Evolutionary conservation across 306 rosid genomes (phyloP).

Genomic region (Hippophae tibetana): DNA sequence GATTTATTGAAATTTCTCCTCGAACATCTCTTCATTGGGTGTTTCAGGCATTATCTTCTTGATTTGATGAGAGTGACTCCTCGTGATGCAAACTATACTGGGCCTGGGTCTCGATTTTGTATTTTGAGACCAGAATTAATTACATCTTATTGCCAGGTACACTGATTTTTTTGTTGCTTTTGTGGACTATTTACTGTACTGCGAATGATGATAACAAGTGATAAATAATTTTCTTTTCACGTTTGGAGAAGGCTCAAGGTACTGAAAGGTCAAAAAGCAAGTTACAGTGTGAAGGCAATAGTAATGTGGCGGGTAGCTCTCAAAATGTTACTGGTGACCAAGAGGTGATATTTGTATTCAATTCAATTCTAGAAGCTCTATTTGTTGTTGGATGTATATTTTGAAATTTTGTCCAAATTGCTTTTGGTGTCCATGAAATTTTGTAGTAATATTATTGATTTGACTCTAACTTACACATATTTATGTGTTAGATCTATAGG

Average conservation of each 20-base stretch:
- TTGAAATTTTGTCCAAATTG: too few relatives aligned
- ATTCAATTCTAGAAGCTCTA: neutral
- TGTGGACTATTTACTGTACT: slow-evolving; percentile 11
- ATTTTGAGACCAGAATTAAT: slow-evolving; percentile 86
- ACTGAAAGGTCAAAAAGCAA: slow-evolving; percentile 44
- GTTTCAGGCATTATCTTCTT: slow-evolving; percentile 83
- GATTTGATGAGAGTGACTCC: slow-evolving; percentile 98
- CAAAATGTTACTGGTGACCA: slow-evolving; percentile 30
- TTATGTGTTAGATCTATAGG: too few relatives aligned
- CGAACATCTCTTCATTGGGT: neutral
- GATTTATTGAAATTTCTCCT: too few relatives aligned
- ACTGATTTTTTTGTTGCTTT: neutral
- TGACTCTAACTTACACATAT: too few relatives aligned
- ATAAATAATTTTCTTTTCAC: slow-evolving; percentile 8
- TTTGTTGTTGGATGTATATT: too few relatives aligned
- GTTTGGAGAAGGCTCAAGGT: slow-evolving; percentile 51
- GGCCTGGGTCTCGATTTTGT: slow-evolving; percentile 81
- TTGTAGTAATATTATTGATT: too few relatives aligned
- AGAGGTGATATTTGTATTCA: slow-evolving; percentile 27
- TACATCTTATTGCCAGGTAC: slow-evolving; percentile 77
- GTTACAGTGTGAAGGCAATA: slow-evolving; percentile 33
- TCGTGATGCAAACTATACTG: slow-evolving; percentile 85
- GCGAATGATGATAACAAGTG: neutral
- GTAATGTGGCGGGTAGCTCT: slow-evolving; percentile 20
- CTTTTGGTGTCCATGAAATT: too few relatives aligned